Percentiles rank a stretch among this genome's conserved stretches.
Conservation (phyloP, 768 basidiomycete species). For the Lactifluus echinatus region DNA sequence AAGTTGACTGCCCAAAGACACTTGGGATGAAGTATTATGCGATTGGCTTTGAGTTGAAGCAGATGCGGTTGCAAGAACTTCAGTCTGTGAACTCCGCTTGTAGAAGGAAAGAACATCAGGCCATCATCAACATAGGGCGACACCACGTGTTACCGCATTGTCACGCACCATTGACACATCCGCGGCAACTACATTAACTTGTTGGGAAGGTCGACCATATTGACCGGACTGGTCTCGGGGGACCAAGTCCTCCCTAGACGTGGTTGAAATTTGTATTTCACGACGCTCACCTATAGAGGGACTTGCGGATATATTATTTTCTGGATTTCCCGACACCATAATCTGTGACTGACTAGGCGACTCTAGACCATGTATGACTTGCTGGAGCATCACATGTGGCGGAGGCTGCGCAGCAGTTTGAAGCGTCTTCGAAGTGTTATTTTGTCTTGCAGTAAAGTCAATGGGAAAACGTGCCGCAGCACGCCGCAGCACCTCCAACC, state of each 20-base stretch:
- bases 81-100: constrained; percentile 4
- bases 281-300: not conserved
- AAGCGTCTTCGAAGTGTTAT: not conserved
- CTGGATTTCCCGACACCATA: not conserved
- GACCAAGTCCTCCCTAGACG: not conserved
- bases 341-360: constrained; percentile 2
- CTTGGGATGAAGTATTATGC: not conserved
- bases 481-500: constrained; percentile 9
- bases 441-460: not conserved
- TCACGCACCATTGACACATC: not conserved
- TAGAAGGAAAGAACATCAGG: not conserved
- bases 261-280: not conserved
- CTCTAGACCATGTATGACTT: not conserved
- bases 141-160: not conserved
- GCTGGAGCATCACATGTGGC: constrained; percentile 4
- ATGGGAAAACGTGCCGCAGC: not conserved
- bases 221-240: not conserved
- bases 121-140: not conserved
- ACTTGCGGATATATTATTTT: not conserved
- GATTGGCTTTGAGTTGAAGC: constrained; percentile 12
- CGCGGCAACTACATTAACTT: not conserved
- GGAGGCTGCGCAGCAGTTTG: constrained; percentile 2
- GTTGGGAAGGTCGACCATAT: not conserved
- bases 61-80: constrained; percentile 11
- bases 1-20: constrained; percentile 8